Percentiles rank a stretch among this genome's conserved stretches.
Conservation (phyloP, 163 green algal species). For the Scenedesmus sp. region DNA sequence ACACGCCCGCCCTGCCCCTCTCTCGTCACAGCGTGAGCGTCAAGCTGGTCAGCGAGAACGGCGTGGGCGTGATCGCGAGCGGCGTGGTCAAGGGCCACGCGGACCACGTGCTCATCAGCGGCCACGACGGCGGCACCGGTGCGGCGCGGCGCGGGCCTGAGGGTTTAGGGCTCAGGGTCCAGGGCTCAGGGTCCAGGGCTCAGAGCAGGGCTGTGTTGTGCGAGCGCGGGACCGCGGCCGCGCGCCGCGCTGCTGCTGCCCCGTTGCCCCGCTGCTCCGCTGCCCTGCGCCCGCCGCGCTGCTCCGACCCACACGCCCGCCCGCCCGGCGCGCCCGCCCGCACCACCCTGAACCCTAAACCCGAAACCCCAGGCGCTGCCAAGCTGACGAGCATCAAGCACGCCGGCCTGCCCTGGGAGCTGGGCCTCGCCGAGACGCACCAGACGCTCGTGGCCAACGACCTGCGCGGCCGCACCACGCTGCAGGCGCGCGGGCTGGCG, state of each 20-base stretch:
- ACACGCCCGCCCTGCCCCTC: too few species aligned
- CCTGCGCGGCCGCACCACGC: conserved; percentile 83
- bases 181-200: too few species aligned
- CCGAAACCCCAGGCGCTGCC: conserved; percentile 66
- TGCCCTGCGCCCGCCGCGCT: too few species aligned
- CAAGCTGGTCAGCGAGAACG: conserved; percentile 96
- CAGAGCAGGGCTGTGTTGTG: too few species aligned
- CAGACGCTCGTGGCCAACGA: conserved; percentile 97
- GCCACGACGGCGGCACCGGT: conserved; percentile 94
- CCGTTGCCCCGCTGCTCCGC: too few species aligned
- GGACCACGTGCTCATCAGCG: conserved; percentile 96
- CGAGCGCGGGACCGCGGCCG: too few species aligned
- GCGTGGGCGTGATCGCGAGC: conserved; percentile 89
- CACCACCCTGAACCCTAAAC: too few species aligned
- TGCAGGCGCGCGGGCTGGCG: conserved; percentile 70
- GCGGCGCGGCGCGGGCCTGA: too few species aligned
- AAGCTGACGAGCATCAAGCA: conserved; percentile 96
- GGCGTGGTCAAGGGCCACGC: conserved; percentile 93
- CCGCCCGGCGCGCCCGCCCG: too few species aligned
- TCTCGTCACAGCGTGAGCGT: conserved; percentile 58
- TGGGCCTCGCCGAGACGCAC: conserved; percentile 95
- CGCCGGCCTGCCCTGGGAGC: conserved; percentile 93
- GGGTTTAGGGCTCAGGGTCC: too few species aligned
- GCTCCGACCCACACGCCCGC: too few species aligned
- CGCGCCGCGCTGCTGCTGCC: too few species aligned